Conservation (phyloP, 331 rosid species). For the Spiraea crenata region DNA sequence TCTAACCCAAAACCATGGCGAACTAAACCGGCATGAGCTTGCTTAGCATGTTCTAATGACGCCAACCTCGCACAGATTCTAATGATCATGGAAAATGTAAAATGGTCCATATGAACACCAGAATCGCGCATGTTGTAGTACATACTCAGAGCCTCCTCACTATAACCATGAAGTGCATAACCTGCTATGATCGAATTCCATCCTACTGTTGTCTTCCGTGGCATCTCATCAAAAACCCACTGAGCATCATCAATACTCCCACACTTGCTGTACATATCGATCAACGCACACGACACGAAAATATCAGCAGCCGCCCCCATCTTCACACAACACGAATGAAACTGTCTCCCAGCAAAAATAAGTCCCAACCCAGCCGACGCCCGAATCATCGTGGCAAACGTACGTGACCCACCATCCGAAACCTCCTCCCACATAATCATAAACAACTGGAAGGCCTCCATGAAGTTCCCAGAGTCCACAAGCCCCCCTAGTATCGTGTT, state of each 20-base stretch:
- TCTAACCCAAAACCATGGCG: constrained; percentile 80
- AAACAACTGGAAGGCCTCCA: constrained; percentile 61
- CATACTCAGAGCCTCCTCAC: constrained; percentile 71
- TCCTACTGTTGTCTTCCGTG: constrained; percentile 66
- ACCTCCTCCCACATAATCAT: constrained; percentile 63
- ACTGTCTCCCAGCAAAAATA: constrained; percentile 54
- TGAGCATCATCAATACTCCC: constrained; percentile 78
- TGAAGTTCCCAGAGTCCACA: constrained; percentile 62
- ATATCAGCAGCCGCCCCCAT: constrained; percentile 46
- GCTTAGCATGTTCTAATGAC: constrained; percentile 74
- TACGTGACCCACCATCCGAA: constrained; percentile 49
- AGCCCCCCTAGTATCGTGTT: constrained; percentile 58
- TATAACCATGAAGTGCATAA: constrained; percentile 81
- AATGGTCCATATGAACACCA: constrained; percentile 69
- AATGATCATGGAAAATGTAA: constrained; percentile 70
- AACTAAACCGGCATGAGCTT: constrained; percentile 82
- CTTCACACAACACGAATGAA: constrained; percentile 77
- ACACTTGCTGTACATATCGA: constrained; percentile 91
- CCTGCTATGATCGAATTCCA: constrained; percentile 87
- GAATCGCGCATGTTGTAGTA: constrained; percentile 64
- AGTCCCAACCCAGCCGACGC: constrained; percentile 67
- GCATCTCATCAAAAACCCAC: constrained; percentile 71
- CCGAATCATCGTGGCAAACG: constrained; percentile 55
- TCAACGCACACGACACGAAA: constrained; percentile 68
- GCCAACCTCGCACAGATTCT: constrained; percentile 81